Evolutionary conservation across 768 basidiomycete genomes (phyloP), one percentile per base, ranked within the genome.

Genomic region (Ephemerocybe angulata): DNA sequence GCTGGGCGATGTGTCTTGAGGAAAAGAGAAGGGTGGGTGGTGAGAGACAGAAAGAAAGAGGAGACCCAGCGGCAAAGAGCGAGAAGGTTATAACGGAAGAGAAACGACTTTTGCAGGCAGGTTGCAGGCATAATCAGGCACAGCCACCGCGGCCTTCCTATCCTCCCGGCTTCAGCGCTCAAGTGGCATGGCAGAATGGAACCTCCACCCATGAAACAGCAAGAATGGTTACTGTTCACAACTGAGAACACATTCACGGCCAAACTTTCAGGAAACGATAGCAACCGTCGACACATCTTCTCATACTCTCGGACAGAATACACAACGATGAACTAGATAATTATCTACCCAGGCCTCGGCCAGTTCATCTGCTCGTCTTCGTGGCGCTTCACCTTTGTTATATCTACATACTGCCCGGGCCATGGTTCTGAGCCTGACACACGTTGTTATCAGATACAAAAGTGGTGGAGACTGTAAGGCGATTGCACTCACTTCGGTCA

Each of bases 331-430:
- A n/a, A n/a, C n/a, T n/a, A n/a, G n/a, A n/a, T n/a, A n/a, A n/a
- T n/a, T n/a, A n/a, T 27, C 75, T 64, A 88, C 21, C 75, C 77
- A 0, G 89, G 89, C 53, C 87, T 73, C 10, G 88, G 88, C 90
- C 90, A 92, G 52, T 78, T 82, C 52, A 86, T 77, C 40, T 70
- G 70, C 62, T 84, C 82, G 38, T 80, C 77, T 38, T 73, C 77
- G 44, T 75, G 75, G 54, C 81, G 75, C 60, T 80, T 76, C 51
- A 81, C 75, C 27, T 80, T 78, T 11, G 82, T 89, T 17, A 91
- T 73, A 65, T 92, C 89, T 58, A 90, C 82, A 63, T 88, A 90
- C 63, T 88, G 82, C 6, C 84, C 85, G 0, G 87, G 87, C 76
- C 83, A 87, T 12, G 74, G 73, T 37, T 86, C 86, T 49, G 87